Conservation (phyloP, 1,284 basidiomycete genomes). For the Calocybe gambosa region DNA sequence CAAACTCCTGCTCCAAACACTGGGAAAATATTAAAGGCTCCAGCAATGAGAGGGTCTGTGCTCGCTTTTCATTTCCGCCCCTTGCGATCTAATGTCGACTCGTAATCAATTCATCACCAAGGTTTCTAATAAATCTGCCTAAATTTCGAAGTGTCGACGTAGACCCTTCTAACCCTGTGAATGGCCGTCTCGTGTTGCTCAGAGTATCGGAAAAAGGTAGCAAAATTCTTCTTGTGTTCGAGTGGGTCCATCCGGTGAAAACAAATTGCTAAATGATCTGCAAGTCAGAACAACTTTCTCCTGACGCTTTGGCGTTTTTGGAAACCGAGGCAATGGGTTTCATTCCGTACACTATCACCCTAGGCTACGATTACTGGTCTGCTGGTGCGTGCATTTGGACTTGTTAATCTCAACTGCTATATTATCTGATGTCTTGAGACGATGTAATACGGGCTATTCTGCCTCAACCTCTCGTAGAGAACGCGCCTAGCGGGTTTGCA, state of each 20-base stretch:
- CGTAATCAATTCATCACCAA: constrained; percentile 14
- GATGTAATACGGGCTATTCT: constrained; percentile 79
- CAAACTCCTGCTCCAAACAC: constrained; percentile 56
- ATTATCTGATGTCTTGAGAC: constrained; percentile 39
- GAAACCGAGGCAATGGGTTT: constrained; percentile 47
- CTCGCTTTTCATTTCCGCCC: too few species aligned
- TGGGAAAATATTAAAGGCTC: constrained; percentile 49
- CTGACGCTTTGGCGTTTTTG: constrained; percentile 50
- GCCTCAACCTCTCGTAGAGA: constrained; percentile 69
- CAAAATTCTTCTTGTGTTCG: constrained; percentile 14
- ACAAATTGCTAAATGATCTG: constrained; percentile 25
- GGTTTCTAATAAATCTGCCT: constrained; percentile 52
- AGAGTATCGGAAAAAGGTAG: constrained; percentile 55
- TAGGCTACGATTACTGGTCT: constrained; percentile 84
- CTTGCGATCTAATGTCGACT: neutral
- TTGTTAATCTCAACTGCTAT: neutral
- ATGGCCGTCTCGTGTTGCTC: constrained; percentile 57
- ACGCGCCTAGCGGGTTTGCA: constrained; percentile 84
- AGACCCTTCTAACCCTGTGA: constrained; percentile 41
- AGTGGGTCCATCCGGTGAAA: constrained; percentile 15
- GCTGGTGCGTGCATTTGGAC: constrained; percentile 46
- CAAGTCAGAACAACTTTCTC: constrained; percentile 64
- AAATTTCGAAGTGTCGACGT: constrained; percentile 56
- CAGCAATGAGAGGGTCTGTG: constrained; percentile 51
- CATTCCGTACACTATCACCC: constrained; percentile 51